Conservation (phyloP, 2,329 filamentous ascomycete species). For the Geosmithia putterillii region DNA sequence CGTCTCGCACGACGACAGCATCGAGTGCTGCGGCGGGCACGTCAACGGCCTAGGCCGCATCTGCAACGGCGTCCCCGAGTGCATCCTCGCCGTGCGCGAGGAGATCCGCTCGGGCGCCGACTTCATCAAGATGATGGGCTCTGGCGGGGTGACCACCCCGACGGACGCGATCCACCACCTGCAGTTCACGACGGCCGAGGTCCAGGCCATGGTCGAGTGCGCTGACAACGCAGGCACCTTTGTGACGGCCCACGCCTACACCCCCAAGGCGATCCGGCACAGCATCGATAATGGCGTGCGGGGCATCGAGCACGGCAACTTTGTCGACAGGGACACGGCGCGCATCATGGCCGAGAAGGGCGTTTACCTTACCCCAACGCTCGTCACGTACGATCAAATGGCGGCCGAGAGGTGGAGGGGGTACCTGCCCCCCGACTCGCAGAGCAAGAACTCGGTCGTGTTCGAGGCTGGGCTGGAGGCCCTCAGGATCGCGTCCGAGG, state of each 20-base stretch:
- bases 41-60: constrained; percentile 24
- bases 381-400: constrained; percentile 39
- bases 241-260: constrained; percentile 48
- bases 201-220: constrained; percentile 37
- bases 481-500: constrained; percentile 34
- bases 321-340: constrained; percentile 29
- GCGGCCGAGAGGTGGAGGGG: background rate
- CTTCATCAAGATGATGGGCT: constrained; percentile 51
- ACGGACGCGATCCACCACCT: constrained; percentile 39
- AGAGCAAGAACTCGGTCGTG: constrained; percentile 37
- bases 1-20: constrained; percentile 16
- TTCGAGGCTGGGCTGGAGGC: constrained; percentile 30
- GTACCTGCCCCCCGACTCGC: constrained; percentile 24
- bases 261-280: constrained; percentile 38
- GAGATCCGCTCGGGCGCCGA: constrained; percentile 43
- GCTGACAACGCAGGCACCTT: constrained; percentile 35
- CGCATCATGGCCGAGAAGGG: constrained; percentile 34
- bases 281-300: constrained; percentile 40
- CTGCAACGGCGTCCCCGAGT: constrained; percentile 41
- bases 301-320: constrained; percentile 37
- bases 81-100: constrained; percentile 36
- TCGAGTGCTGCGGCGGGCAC: constrained; percentile 27
- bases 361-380: constrained; percentile 39
- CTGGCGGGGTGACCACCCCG: constrained; percentile 42
- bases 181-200: constrained; percentile 45